A percentile compares a stretch with the other conserved stretches of the same genome.
These are phyloP conservation scores for Paraurostyla sp. DNA, from an alignment of 73 alveolate species.

Conservation along the genomic window DNA sequence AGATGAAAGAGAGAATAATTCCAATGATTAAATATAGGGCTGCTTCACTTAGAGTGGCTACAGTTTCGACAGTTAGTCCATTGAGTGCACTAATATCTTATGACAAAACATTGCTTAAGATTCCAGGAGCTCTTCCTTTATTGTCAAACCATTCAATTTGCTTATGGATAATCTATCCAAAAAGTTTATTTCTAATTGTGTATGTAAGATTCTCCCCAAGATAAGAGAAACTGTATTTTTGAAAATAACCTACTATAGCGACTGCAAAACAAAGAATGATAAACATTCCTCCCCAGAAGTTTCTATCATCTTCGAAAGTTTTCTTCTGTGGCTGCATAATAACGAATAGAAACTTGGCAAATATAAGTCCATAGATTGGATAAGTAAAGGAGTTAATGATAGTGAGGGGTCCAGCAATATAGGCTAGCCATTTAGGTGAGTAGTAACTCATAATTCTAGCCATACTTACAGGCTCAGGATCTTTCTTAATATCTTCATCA, in stretches of 20 bases:
- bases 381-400: background rate
- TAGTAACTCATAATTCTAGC: background rate
- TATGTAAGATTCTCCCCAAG: slow-evolving; percentile 40
- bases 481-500: too few species aligned
- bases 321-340: background rate
- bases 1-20: background rate
- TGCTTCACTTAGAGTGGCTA: slow-evolving; percentile 35
- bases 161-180: slow-evolving; percentile 30
- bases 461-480: background rate
- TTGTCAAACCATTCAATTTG: slow-evolving; percentile 70
- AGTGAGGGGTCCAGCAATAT: background rate
- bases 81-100: slow-evolving; percentile 53
- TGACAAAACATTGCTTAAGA: background rate
- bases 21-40: slow-evolving; percentile 16
- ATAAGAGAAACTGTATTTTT: background rate
- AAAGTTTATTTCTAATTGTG: slow-evolving; percentile 38
- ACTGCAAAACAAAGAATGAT: background rate
- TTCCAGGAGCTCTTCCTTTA: slow-evolving; percentile 56
- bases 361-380: slow-evolving; percentile 12
- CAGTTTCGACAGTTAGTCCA: slow-evolving; percentile 59
- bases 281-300: slow-evolving; percentile 16
- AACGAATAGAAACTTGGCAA: slow-evolving; percentile 18
- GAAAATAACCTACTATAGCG: background rate
- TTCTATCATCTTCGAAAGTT: background rate
- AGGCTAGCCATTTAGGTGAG: background rate